These are phyloP conservation scores for Globisporangium spiculum DNA, from an alignment of 352 stramenopile species.

Conservation along the genomic window DNA sequence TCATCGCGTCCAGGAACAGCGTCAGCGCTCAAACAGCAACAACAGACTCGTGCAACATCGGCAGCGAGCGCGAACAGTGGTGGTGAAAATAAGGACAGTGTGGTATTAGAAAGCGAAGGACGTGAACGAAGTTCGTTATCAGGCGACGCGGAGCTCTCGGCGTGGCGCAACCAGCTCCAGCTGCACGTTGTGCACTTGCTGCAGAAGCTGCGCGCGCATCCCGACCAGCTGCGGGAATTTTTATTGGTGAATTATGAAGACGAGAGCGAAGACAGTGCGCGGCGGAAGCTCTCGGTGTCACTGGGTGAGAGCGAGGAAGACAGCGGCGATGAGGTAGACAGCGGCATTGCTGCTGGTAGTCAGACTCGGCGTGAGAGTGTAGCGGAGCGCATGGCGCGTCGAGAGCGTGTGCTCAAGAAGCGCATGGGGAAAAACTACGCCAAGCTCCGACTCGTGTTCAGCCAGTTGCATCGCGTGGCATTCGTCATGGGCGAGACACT, in stretches of 20 bases:
- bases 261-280: constrained; percentile 19
- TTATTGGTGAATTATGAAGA: constrained; percentile 27
- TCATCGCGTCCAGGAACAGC: constrained; percentile 7
- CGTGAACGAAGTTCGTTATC: too few relatives aligned
- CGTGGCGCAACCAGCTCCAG: constrained; percentile 43
- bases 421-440: constrained; percentile 14
- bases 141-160: neutral
- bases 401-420: constrained; percentile 9
- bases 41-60: neutral
- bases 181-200: constrained; percentile 45
- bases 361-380: neutral
- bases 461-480: constrained; percentile 31
- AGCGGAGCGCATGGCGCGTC: neutral
- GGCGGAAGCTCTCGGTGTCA: constrained; percentile 14
- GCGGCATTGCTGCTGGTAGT: neutral
- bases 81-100: neutral
- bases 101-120: neutral
- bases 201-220: constrained; percentile 33
- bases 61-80: neutral
- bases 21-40: neutral
- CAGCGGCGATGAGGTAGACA: neutral
- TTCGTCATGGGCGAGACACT: constrained; percentile 42
- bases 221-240: constrained; percentile 33
- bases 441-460: constrained; percentile 31
- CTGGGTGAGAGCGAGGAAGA: constrained; percentile 9